Conservation (phyloP, 352 stramenopile species). For the Phytopythium aichiense region DNA sequence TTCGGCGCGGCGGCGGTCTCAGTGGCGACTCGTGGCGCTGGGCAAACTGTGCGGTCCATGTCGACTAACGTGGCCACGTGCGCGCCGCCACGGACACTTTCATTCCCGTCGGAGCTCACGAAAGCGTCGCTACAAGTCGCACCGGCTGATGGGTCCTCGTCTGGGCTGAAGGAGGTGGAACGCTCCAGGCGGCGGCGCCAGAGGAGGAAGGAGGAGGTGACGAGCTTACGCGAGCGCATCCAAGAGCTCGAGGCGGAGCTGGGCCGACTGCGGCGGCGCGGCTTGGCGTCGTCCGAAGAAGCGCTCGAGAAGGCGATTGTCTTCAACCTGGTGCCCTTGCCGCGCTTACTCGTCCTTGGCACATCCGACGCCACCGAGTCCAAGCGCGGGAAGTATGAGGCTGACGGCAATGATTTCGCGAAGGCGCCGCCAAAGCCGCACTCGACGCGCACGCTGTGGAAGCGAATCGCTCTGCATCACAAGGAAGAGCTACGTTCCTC, state of each 20-base stretch:
- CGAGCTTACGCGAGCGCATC: slow-evolving; percentile 14
- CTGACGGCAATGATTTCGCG: not conserved
- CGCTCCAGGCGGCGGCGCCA: slow-evolving; percentile 11
- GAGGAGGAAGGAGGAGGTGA: slow-evolving; percentile 27
- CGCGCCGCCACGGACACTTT: not conserved
- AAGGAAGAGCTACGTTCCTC: slow-evolving; percentile 22
- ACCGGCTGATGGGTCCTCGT: not conserved
- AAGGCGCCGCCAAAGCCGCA: not conserved
- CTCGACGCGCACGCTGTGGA: slow-evolving; percentile 13
- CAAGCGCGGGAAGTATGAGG: not conserved
- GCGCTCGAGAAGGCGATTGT: slow-evolving; percentile 20
- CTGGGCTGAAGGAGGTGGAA: not conserved
- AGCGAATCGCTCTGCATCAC: slow-evolving; percentile 26
- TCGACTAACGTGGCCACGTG: not conserved
- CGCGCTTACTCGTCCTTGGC: slow-evolving; percentile 10
- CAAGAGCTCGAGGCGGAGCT: slow-evolving; percentile 20
- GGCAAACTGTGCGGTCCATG: not conserved
- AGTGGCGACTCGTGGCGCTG: not conserved
- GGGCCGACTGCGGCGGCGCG: slow-evolving; percentile 16
- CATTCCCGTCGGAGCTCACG: not conserved
- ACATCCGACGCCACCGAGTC: too few species aligned
- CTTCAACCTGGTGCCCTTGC: slow-evolving; percentile 23
- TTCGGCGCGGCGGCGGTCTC: not conserved
- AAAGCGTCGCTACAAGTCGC: not conserved
- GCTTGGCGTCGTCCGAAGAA: slow-evolving; percentile 16